Conservation (phyloP, 1,139 yeast species). For the Casaregolazyma suthepensis region DNA sequence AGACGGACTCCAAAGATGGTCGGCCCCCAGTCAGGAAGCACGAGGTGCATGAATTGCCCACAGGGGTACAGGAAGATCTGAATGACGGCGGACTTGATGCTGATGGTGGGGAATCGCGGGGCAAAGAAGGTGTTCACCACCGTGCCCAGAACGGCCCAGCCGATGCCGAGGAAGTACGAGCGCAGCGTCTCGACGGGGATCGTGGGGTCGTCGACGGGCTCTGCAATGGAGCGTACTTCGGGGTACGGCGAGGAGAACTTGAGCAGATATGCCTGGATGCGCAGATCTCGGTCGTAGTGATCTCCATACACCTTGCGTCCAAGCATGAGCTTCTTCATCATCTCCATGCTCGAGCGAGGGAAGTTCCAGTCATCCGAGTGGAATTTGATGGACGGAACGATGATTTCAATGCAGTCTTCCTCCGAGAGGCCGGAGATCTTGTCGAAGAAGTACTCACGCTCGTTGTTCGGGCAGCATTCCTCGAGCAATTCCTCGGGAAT, state of each 20-base stretch:
- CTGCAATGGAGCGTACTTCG: conserved; percentile 44
- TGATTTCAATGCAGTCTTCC: conserved; percentile 39
- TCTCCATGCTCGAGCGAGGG: conserved; percentile 35
- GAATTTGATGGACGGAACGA: conserved; percentile 36
- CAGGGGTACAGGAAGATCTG: conserved; percentile 56
- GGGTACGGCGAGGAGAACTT: conserved; percentile 56
- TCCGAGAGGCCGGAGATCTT: conserved; percentile 26
- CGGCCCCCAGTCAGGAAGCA: conserved; percentile 47
- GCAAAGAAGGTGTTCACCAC: conserved; percentile 54
- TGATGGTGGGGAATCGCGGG: conserved; percentile 48
- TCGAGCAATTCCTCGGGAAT: conserved; percentile 7
- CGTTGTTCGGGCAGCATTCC: conserved; percentile 10
- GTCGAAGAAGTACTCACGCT: conserved; percentile 8
- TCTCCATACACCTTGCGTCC: conserved; percentile 18
- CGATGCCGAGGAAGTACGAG: conserved; percentile 47
- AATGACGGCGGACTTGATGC: conserved; percentile 43
- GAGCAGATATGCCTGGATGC: conserved; percentile 46
- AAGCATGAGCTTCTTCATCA: conserved; percentile 25
- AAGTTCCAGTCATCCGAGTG: conserved; percentile 48
- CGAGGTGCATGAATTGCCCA: conserved; percentile 35
- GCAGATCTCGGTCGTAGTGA: conserved; percentile 30
- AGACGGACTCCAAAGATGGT: conserved; percentile 35
- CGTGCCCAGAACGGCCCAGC: conserved; percentile 53
- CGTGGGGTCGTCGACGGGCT: conserved; percentile 34
- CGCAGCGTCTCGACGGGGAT: conserved; percentile 51